Conservation (phyloP, 2,329 filamentous ascomycete species). For the Daldinia eschscholtzii region DNA sequence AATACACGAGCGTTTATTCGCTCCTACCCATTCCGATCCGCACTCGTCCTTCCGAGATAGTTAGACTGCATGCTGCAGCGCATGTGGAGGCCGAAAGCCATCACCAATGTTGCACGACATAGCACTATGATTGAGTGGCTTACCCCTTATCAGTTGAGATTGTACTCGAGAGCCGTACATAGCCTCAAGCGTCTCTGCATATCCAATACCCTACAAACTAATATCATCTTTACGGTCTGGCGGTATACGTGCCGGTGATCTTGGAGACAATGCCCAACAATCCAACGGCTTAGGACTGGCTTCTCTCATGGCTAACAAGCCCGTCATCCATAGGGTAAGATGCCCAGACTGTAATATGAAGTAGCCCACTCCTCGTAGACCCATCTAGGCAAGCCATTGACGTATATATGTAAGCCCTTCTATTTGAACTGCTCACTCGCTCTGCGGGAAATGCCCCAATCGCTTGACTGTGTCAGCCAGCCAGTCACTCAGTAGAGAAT, state of each 20-base stretch:
- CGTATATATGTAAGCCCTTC: conserved; percentile 72
- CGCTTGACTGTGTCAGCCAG: conserved; percentile 62
- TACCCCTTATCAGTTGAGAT: conserved; percentile 19
- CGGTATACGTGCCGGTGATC: background rate
- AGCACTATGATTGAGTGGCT: conserved; percentile 30
- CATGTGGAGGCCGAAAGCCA: conserved; percentile 27
- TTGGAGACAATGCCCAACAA: background rate
- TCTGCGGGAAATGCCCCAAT: conserved; percentile 72
- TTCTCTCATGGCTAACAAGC: background rate
- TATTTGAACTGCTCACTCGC: conserved; percentile 67
- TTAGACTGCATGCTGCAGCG: conserved; percentile 21
- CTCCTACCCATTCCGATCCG: conserved; percentile 25
- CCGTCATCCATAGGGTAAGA: background rate
- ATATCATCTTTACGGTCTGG: background rate
- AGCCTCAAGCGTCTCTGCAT: background rate
- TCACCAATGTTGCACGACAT: conserved; percentile 34
- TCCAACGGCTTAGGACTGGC: background rate
- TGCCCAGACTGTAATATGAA: background rate
- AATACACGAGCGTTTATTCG: conserved; percentile 17
- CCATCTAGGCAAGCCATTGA: conserved; percentile 66
- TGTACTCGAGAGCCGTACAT: conserved; percentile 9
- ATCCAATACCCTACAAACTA: conserved; percentile 1
- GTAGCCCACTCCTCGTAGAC: background rate
- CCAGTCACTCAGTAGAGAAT: conserved; percentile 58
- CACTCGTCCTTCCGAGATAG: conserved; percentile 22